These are phyloP conservation scores for Tricholoma sp. DNA, from an alignment of 768 basidiomycete species.

Conservation along the genomic window DNA sequence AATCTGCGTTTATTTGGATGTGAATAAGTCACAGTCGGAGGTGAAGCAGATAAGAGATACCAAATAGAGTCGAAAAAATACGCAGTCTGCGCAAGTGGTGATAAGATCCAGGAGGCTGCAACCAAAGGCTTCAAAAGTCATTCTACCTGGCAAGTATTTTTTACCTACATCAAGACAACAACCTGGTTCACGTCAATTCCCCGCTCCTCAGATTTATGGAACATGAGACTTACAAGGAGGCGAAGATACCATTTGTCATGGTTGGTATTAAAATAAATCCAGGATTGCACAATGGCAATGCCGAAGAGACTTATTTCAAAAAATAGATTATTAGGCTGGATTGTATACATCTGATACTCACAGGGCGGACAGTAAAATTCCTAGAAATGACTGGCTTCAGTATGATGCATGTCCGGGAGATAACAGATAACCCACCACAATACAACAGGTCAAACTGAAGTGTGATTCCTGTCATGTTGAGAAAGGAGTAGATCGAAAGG, in stretches of 20 bases:
- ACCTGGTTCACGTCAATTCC: neutral
- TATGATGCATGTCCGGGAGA: too few relatives aligned
- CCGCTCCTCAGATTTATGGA: neutral
- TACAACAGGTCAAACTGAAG: too few relatives aligned
- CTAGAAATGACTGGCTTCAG: too few relatives aligned
- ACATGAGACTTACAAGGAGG: neutral
- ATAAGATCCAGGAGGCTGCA: neutral
- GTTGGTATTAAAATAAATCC: neutral
- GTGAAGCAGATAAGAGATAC: too few relatives aligned
- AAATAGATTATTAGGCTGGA: neutral
- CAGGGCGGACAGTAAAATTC: too few relatives aligned
- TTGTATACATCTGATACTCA: too few relatives aligned
- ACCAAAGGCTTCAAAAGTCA: neutral
- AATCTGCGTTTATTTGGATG: too few relatives aligned
- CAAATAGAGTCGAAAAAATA: too few relatives aligned
- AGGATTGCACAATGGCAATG: neutral
- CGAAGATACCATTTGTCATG: neutral
- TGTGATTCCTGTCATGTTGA: too few relatives aligned
- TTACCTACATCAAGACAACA: neutral
- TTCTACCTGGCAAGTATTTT: neutral
- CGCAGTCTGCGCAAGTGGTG: neutral
- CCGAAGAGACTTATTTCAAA: neutral
- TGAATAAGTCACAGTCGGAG: too few relatives aligned
- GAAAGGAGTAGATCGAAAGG: too few relatives aligned
- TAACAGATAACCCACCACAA: too few relatives aligned